Evolutionary conservation across 129 eudicot genomes (phyloP).

Genomic region (Flaveria linearis): DNA sequence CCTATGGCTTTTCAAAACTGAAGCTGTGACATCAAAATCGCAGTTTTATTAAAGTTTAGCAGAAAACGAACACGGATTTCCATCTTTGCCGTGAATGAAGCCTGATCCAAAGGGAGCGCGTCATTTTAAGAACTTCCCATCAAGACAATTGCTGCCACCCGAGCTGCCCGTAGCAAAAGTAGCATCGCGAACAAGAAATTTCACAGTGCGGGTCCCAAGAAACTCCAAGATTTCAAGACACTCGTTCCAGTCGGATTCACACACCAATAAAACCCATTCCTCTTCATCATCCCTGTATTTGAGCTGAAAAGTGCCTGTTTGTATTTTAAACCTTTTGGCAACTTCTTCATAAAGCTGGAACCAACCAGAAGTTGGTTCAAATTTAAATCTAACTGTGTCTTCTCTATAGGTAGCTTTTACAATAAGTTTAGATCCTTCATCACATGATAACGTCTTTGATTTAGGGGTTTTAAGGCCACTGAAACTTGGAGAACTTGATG

Average conservation of each 20-base stretch:
- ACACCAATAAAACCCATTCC: slow-evolving; percentile 90
- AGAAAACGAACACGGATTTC: background rate
- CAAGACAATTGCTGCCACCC: slow-evolving; percentile 57
- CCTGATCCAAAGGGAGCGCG: background rate
- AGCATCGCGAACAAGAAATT: slow-evolving; percentile 64
- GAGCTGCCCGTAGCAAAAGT: slow-evolving; percentile 56
- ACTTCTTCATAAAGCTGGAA: slow-evolving; percentile 82
- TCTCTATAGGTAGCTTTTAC: slow-evolving; percentile 78
- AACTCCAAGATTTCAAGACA: slow-evolving; percentile 77
- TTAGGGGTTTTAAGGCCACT: slow-evolving; percentile 37
- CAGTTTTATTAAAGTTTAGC: slow-evolving; percentile 17
- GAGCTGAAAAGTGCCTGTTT: slow-evolving; percentile 71
- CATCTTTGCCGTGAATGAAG: slow-evolving; percentile 13
- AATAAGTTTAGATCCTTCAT: slow-evolving; percentile 50
- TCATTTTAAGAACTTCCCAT: slow-evolving; percentile 35
- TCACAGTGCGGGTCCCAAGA: slow-evolving; percentile 62
- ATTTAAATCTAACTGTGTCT: slow-evolving; percentile 74
- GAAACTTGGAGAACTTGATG: slow-evolving; percentile 61
- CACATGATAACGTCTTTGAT: slow-evolving; percentile 30
- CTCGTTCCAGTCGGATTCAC: slow-evolving; percentile 73
- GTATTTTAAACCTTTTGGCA: slow-evolving; percentile 74
- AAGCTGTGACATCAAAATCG: slow-evolving; percentile 26
- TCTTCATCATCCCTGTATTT: slow-evolving; percentile 86
- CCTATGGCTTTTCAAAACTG: slow-evolving; percentile 23
- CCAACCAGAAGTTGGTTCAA: slow-evolving; percentile 61